Base-by-base conservation (phyloP, 2,329 filamentous ascomycete genomes). In the Ophiostoma fasciatum region DNA sequence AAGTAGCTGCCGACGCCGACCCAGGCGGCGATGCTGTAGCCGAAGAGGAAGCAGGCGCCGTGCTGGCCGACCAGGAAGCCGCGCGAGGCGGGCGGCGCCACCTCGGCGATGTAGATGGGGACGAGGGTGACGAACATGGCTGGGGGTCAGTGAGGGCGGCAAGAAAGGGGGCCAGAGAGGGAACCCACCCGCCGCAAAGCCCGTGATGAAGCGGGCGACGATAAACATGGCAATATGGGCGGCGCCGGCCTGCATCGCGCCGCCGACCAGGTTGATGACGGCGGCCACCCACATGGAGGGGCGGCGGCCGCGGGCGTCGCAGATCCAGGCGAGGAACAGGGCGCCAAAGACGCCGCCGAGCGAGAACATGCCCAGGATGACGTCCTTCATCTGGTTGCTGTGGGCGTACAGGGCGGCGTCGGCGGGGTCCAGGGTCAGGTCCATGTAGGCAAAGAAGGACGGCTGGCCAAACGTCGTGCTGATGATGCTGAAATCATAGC, bases 1-100 rank as follows among this genome's bases (percentile, higher is more conserved):
- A 51, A 51, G n/a, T 46, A 53, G 14, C 52, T 51, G 2, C 53
- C 59, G 35, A 53, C 61, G 28, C 60, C 59, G 0, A 56, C 44
- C 52, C 51, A 56, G 13, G 31, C 31, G 3, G 31, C 35, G 6
- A 37, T 13, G 1, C 25, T 9, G 25, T 36, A 36, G 20, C 30
- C 33, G 4, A 31, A 9, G 2, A 38, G 17, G 19, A 38, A 6
- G 5, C 29, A 12, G n/a, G 22, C 26, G 25, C 27, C 36, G 27
- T 36, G 35, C 26, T 56, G 52, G 3, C 47, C 48, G 9, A 54
- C 51, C 21, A 52, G 58, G 47, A 54, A 48, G 3, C 39, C 39
- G 13, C 39, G 39, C 3, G 12, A 11, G 2, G 18, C 21, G 2
- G 61, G 60, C 5, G 27, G 26, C 7, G 61, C 57, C 0, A 61